phyloP scores from a whole-genome alignment of 73 alveolate species.

The Diophrys sp. region DNA sequence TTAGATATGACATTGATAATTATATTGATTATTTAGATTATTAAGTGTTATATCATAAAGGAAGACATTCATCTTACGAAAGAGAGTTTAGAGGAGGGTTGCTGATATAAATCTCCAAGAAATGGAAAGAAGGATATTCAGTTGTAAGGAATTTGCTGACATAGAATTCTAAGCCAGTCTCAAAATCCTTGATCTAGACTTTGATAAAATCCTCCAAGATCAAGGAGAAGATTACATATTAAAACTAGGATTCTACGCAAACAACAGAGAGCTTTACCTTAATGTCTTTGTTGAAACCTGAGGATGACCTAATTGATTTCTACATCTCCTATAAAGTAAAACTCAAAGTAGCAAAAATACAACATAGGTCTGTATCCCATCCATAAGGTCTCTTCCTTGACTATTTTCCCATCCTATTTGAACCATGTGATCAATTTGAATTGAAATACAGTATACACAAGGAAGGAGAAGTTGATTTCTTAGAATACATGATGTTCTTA shows the following conservation, averaged over 20 bases:
- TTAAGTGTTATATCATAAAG: conserved; percentile 54
- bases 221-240: conserved; percentile 53
- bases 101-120: conserved; percentile 78
- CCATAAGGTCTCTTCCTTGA: conserved; percentile 68
- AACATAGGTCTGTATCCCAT: conserved; percentile 57
- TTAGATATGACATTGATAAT: conserved; percentile 76
- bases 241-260: conserved; percentile 77
- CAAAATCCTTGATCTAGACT: conserved; percentile 52
- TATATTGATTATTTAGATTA: conserved; percentile 81
- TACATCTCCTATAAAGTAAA: conserved; percentile 52
- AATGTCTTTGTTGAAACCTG: conserved; percentile 68
- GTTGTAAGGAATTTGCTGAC: conserved; percentile 72
- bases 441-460: conserved; percentile 52
- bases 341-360: conserved; percentile 57
- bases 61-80: conserved; percentile 68
- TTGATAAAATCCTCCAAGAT: conserved; percentile 65
- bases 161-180: conserved; percentile 55
- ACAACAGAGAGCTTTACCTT: conserved; percentile 43
- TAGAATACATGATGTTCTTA: conserved; percentile 78
- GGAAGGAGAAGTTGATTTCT: conserved; percentile 62
- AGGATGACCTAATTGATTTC: conserved; percentile 75
- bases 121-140: conserved; percentile 89
- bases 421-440: conserved; percentile 69
- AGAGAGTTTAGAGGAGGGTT: conserved; percentile 90
- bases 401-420: conserved; percentile 64